Percentiles rank a stretch among this genome's conserved stretches.
These are phyloP conservation scores for Glycine latifolia DNA, from an alignment of 306 rosid genomes.

Conservation along the genomic window DNA sequence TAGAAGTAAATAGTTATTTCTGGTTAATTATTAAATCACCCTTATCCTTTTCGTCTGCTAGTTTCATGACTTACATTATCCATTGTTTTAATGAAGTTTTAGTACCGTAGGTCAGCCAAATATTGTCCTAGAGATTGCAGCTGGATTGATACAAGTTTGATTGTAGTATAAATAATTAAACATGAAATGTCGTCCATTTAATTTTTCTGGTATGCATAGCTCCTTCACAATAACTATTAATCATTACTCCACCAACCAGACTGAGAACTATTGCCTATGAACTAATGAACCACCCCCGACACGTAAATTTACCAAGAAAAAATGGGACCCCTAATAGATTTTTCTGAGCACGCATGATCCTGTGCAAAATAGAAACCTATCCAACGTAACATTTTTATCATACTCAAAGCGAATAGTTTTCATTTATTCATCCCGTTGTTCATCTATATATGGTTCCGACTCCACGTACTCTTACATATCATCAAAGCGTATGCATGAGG, in stretches of 20 bases:
- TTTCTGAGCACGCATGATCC: neutral
- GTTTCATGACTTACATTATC: neutral
- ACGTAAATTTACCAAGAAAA: neutral
- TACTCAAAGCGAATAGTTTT: neutral
- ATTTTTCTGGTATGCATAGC: constrained; percentile 16
- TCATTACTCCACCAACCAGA: constrained; percentile 39
- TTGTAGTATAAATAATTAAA: neutral
- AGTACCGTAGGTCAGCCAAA: neutral
- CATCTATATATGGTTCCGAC: neutral
- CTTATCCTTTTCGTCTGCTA: neutral
- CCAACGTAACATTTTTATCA: neutral
- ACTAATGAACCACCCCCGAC: constrained; percentile 17
- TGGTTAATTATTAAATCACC: neutral
- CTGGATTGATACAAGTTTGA: neutral
- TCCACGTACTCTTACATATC: neutral
- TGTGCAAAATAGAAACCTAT: constrained; percentile 1
- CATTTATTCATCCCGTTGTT: too few species aligned
- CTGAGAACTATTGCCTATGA: neutral
- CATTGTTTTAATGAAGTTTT: constrained; percentile 1
- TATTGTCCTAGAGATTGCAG: neutral
- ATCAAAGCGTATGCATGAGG: neutral
- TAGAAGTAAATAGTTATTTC: too few species aligned
- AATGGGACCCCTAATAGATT: neutral
- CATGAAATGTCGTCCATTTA: constrained; percentile 12
- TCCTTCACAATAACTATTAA: constrained; percentile 23